These are phyloP conservation scores for Bassia scoparia DNA, from an alignment of 148 eudicot genomes.

Conservation along the genomic window DNA sequence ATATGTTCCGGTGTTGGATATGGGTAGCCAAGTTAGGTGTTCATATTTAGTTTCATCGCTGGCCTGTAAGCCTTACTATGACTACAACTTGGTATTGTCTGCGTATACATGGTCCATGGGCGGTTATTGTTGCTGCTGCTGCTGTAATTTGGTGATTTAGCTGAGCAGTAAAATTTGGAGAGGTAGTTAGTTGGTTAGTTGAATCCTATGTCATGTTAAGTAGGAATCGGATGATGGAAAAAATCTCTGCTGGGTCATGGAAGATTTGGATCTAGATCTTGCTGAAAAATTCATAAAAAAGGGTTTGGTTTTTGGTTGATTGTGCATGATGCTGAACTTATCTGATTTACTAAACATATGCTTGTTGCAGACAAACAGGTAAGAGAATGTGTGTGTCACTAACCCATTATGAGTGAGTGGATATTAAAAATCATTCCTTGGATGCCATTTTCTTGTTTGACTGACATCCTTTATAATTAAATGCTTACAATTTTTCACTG, in stretches of 20 bases:
- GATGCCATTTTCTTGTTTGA: slow-evolving; percentile 1
- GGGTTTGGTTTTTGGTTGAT: neutral
- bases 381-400: slow-evolving; percentile 1
- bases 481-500: neutral
- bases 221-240: slow-evolving; percentile 12
- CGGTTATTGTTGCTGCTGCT: neutral
- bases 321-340: slow-evolving; percentile 11
- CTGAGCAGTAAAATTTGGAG: slow-evolving; percentile 1
- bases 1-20: no score
- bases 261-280: slow-evolving; percentile 26
- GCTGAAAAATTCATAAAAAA: slow-evolving; percentile 1
- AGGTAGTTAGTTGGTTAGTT: slow-evolving; percentile 6
- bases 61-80: no score
- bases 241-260: neutral
- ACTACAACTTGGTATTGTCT: neutral
- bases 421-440: neutral
- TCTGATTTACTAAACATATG: slow-evolving; percentile 7
- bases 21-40: no score
- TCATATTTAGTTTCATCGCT: no score
- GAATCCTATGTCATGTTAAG: slow-evolving; percentile 10
- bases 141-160: slow-evolving; percentile 10
- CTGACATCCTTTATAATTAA: neutral
- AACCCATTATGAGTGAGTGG: neutral
- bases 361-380: neutral
- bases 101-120: neutral